These are phyloP conservation scores for Atalantia buxifolia DNA, from an alignment of 345 rosid species.

Conservation along the genomic window DNA sequence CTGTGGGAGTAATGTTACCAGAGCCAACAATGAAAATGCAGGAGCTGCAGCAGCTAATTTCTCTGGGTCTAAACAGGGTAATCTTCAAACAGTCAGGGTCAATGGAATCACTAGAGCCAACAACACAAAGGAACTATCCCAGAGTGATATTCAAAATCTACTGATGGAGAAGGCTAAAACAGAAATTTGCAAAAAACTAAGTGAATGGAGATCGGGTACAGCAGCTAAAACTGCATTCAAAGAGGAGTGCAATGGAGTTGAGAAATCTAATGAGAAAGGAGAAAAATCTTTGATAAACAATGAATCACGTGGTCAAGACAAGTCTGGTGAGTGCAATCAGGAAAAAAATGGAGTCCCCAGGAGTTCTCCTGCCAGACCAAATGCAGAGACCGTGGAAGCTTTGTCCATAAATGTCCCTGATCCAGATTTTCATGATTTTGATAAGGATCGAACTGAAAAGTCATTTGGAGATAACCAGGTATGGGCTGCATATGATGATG, in stretches of 20 bases:
- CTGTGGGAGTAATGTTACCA: constrained; percentile 26
- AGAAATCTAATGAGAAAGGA: constrained; percentile 15
- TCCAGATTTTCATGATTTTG: constrained; percentile 66
- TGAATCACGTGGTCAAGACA: constrained; percentile 10
- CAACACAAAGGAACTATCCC: constrained; percentile 20
- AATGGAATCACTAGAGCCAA: constrained; percentile 26
- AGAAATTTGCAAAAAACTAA: constrained; percentile 23
- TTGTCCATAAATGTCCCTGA: constrained; percentile 52
- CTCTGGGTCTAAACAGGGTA: constrained; percentile 15
- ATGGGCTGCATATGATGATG: constrained; percentile 71
- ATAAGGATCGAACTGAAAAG: constrained; percentile 54
- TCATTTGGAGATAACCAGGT: constrained; percentile 51
- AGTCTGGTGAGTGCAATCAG: not conserved
- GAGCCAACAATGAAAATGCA: constrained; percentile 18
- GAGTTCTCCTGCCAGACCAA: constrained; percentile 18
- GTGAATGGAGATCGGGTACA: constrained; percentile 24
- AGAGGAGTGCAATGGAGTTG: constrained; percentile 15
- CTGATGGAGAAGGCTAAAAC: constrained; percentile 24
- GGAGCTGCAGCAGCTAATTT: constrained; percentile 5
- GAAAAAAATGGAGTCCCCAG: constrained; percentile 15
- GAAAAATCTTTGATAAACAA: constrained; percentile 18
- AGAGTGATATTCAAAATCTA: constrained; percentile 22
- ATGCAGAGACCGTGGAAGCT: constrained; percentile 29
- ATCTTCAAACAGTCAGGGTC: constrained; percentile 19
- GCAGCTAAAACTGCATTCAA: constrained; percentile 20